These are phyloP conservation scores for Phylloporus sp. DNA, from an alignment of 768 basidiomycete species.

Conservation along the genomic window DNA sequence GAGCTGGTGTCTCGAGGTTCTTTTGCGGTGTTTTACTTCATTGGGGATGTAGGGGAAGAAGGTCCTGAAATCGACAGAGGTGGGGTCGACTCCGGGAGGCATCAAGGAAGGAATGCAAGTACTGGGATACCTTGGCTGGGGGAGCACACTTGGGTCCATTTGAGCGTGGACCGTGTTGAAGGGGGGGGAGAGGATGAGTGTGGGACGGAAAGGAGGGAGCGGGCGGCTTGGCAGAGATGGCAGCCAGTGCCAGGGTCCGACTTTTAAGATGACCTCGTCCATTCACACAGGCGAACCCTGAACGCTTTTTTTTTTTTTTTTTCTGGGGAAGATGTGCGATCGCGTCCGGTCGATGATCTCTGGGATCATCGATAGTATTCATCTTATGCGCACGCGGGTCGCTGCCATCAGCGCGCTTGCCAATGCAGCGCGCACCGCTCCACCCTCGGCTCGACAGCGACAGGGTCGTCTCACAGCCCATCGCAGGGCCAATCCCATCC, in stretches of 20 bases:
- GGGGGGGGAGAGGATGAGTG: constrained; percentile 13
- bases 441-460: too few relatives aligned
- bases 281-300: constrained; percentile 24
- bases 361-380: too few relatives aligned
- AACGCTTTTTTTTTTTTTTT: background rate
- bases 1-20: constrained; percentile 86
- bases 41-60: constrained; percentile 89
- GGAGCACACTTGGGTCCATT: constrained; percentile 25
- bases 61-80: constrained; percentile 70
- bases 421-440: too few relatives aligned
- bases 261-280: constrained; percentile 19
- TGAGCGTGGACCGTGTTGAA: constrained; percentile 15
- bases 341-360: background rate
- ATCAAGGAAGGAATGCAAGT: constrained; percentile 46
- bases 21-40: constrained; percentile 90
- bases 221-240: constrained; percentile 33
- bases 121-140: constrained; percentile 30
- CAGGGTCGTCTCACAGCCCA: too few relatives aligned
- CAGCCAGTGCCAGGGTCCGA: constrained; percentile 27
- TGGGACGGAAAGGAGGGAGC: constrained; percentile 30
- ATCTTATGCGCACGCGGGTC: too few relatives aligned
- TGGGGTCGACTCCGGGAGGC: constrained; percentile 56
- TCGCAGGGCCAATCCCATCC: constrained; percentile 4
- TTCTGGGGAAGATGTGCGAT: background rate
- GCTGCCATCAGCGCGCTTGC: too few relatives aligned